phyloP scores from a whole-genome alignment of 2,329 filamentous ascomycete species.

The Keithomyces neogunnii region DNA sequence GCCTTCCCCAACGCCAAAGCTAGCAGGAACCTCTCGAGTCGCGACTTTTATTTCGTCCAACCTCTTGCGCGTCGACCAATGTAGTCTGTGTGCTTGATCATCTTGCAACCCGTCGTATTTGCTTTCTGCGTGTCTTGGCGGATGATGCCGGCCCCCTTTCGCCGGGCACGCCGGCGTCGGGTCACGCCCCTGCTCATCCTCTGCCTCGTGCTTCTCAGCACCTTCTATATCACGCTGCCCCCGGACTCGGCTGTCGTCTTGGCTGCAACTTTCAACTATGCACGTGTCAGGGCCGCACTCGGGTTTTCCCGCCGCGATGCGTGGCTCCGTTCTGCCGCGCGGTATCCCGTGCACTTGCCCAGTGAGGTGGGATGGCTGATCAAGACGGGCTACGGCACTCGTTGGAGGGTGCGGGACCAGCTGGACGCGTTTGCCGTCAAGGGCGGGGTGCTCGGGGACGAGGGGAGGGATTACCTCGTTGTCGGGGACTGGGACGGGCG shows the following conservation, averaged over 20 bases:
- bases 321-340: slow-evolving; percentile 31
- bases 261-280: slow-evolving; percentile 24
- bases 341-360: slow-evolving; percentile 34
- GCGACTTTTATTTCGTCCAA: too few species aligned
- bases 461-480: slow-evolving; percentile 35
- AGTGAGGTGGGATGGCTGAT: slow-evolving; percentile 42
- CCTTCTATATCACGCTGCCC: slow-evolving; percentile 22
- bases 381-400: slow-evolving; percentile 49
- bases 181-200: slow-evolving; percentile 14
- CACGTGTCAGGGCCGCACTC: slow-evolving; percentile 22
- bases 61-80: too few species aligned
- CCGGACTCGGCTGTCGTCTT: slow-evolving; percentile 24
- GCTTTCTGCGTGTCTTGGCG: background rate
- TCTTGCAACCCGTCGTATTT: background rate
- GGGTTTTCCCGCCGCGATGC: slow-evolving; percentile 26
- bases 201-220: slow-evolving; percentile 15
- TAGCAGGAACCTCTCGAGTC: too few species aligned
- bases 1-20: too few species aligned
- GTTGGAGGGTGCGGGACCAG: slow-evolving; percentile 36
- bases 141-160: background rate
- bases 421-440: slow-evolving; percentile 31
- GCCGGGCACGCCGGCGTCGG: slow-evolving; percentile 15
- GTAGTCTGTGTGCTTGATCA: too few species aligned
- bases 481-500: slow-evolving; percentile 41
- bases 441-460: slow-evolving; percentile 24